These are phyloP conservation scores for Phialocephala subalpina DNA, from an alignment of 2,329 filamentous ascomycete genomes.

Conservation along the genomic window DNA sequence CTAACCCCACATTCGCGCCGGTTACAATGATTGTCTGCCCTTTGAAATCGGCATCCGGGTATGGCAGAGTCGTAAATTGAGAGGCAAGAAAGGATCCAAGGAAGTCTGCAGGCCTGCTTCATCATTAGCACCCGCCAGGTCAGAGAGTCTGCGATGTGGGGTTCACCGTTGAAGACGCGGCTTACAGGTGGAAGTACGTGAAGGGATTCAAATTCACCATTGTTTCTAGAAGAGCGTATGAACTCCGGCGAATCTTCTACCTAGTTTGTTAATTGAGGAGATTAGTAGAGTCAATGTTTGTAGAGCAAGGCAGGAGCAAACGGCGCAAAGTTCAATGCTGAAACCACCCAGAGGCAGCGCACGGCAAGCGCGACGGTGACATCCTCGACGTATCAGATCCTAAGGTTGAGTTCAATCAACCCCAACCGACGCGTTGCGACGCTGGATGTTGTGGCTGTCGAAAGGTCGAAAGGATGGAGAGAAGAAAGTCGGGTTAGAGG, in stretches of 20 bases:
- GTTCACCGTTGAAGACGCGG: background rate
- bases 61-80: constrained; percentile 38
- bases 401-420: background rate
- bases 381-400: background rate
- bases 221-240: background rate
- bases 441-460: background rate
- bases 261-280: background rate
- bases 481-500: background rate
- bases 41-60: constrained; percentile 32
- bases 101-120: constrained; percentile 35
- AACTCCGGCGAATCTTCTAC: background rate
- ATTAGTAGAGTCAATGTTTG: constrained; percentile 8
- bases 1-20: constrained; percentile 57
- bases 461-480: background rate
- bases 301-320: constrained; percentile 5
- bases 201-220: constrained; percentile 28
- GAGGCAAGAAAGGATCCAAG: constrained; percentile 38
- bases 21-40: constrained; percentile 54
- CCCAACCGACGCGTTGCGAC: background rate
- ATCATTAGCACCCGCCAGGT: constrained; percentile 7
- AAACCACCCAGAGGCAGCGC: background rate
- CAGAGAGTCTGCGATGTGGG: background rate
- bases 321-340: constrained; percentile 1
- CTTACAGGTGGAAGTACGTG: constrained; percentile 33
- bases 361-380: constrained; percentile 5